Percentiles rank a stretch among this genome's conserved stretches.
phyloP scores from a whole-genome alignment of 495 filamentous ascomycete species.

The Penicillium steckii region DNA sequence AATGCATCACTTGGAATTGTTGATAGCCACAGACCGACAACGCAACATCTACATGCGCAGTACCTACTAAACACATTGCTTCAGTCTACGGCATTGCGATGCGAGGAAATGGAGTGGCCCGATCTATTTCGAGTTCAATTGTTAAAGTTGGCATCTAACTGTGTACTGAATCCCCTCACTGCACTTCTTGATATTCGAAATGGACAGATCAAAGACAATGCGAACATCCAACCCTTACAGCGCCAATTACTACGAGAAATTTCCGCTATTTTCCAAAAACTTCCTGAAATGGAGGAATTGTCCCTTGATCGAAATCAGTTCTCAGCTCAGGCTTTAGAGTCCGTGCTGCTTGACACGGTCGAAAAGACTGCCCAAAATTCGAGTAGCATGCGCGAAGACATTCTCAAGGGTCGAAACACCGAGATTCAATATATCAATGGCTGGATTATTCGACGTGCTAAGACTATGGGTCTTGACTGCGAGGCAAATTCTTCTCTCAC shows the following conservation, averaged over 20 bases:
- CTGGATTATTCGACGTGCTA: slow-evolving; percentile 61
- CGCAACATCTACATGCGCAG: slow-evolving; percentile 5
- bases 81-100: slow-evolving; percentile 26
- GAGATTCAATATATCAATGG: slow-evolving; percentile 80
- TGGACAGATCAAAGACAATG: slow-evolving; percentile 57
- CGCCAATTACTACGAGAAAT: slow-evolving; percentile 55
- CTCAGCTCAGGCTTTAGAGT: slow-evolving; percentile 44
- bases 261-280: slow-evolving; percentile 47
- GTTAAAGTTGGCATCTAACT: slow-evolving; percentile 70
- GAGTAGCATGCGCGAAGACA: slow-evolving; percentile 75
- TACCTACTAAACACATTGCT: slow-evolving; percentile 30
- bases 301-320: slow-evolving; percentile 49
- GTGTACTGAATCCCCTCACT: slow-evolving; percentile 73
- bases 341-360: slow-evolving; percentile 50
- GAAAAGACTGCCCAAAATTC: slow-evolving; percentile 61
- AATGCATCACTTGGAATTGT: slow-evolving; percentile 13
- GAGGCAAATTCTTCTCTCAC: slow-evolving; percentile 56
- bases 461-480: slow-evolving; percentile 56
- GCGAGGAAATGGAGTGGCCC: slow-evolving; percentile 26
- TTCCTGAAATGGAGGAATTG: slow-evolving; percentile 56
- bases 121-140: slow-evolving; percentile 52
- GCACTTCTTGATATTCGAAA: slow-evolving; percentile 66
- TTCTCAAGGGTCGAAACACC: slow-evolving; percentile 56
- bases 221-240: slow-evolving; percentile 43
- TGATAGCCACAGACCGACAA: background rate